Conservation (phyloP, 345 rosid genomes). For the Salix suchowensis region DNA sequence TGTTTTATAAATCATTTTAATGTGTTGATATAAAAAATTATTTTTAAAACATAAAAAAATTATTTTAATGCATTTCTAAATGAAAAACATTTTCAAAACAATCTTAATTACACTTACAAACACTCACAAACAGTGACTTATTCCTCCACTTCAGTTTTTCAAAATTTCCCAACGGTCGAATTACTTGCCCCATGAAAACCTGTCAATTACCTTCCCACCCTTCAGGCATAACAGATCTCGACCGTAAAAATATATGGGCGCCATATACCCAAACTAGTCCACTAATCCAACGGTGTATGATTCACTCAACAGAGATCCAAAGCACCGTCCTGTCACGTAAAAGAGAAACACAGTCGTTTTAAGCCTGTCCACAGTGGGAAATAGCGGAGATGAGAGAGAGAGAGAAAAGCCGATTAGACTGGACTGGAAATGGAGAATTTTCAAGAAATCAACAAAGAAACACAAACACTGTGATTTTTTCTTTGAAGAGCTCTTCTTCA, state of each 20-base stretch:
- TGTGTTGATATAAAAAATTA: too few relatives aligned
- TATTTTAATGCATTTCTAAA: too few relatives aligned
- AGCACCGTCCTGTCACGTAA: background rate
- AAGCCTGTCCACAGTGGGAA: background rate
- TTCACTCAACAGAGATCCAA: background rate
- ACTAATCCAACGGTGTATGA: background rate
- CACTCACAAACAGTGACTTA: too few relatives aligned
- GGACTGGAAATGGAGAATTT: background rate
- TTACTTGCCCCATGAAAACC: background rate
- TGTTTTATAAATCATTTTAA: too few relatives aligned
- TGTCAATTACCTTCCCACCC: background rate
- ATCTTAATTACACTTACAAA: rapidly evolving
- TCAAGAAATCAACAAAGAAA: background rate
- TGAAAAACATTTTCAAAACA: too few relatives aligned
- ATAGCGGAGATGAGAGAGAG: background rate
- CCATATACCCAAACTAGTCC: background rate
- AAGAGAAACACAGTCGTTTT: background rate
- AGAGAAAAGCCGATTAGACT: background rate
- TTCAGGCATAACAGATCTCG: background rate
- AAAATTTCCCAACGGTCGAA: constrained; percentile 35
- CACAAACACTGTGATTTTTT: background rate
- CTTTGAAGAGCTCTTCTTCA: background rate
- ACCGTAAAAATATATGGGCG: background rate
- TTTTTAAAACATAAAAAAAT: too few relatives aligned
- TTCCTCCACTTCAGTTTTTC: background rate